Percentiles rank a stretch among this genome's conserved stretches.
phyloP scores from a whole-genome alignment of 495 filamentous ascomycete species.

The Trichoderma erinaceum region DNA sequence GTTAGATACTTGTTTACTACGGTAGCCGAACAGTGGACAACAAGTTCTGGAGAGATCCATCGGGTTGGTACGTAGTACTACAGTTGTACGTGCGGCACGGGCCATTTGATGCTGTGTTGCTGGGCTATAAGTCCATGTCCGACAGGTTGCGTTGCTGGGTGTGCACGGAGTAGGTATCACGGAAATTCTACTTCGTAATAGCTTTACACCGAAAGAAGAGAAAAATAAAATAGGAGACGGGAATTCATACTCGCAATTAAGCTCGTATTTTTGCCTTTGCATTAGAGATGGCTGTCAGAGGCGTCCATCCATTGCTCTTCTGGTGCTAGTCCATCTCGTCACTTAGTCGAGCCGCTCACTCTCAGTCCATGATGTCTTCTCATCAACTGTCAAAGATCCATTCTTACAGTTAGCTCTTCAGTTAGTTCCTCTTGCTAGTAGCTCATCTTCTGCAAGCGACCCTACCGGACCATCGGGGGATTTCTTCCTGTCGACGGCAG shows the following conservation, averaged over 20 bases:
- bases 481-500: background rate
- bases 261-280: conserved; percentile 5
- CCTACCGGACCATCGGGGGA: background rate
- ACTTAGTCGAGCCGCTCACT: background rate
- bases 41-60: background rate
- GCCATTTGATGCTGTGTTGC: too few species aligned
- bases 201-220: background rate
- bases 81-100: too few species aligned
- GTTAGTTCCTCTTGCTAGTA: background rate
- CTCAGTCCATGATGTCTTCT: background rate
- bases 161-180: too few species aligned
- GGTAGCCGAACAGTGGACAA: background rate
- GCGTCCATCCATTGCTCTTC: background rate
- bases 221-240: background rate
- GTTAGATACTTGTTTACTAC: background rate
- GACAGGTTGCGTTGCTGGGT: too few species aligned
- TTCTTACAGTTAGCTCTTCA: background rate
- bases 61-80: too few species aligned
- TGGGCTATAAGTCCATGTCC: too few species aligned
- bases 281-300: background rate
- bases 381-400: background rate
- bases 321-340: background rate
- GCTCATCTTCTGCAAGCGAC: background rate
- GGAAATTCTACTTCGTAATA: too few species aligned
- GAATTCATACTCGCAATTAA: background rate